Conservation (phyloP, 352 stramenopile species). For the Phytopythium vexans region DNA sequence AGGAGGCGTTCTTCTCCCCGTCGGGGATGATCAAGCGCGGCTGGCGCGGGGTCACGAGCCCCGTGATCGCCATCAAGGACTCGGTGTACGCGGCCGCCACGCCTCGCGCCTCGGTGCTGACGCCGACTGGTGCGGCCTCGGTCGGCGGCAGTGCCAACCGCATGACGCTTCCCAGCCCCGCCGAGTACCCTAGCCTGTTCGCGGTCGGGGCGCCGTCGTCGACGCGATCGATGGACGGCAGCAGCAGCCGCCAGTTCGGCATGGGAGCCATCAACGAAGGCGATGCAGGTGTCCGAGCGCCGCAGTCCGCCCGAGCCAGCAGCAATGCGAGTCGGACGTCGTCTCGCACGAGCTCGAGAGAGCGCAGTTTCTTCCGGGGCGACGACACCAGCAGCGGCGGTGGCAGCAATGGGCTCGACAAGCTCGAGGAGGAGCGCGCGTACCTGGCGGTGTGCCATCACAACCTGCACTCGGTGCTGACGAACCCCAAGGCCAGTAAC, state of each 20-base stretch:
- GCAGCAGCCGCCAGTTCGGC: background rate
- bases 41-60: slow-evolving; percentile 64
- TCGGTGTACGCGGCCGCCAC: slow-evolving; percentile 45
- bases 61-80: slow-evolving; percentile 62
- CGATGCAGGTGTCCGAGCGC: slow-evolving; percentile 15
- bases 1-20: slow-evolving; percentile 43
- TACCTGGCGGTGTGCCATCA: slow-evolving; percentile 70
- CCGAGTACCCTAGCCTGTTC: slow-evolving; percentile 76
- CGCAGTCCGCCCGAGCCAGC: slow-evolving; percentile 31
- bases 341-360: slow-evolving; percentile 16
- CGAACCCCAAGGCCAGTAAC: slow-evolving; percentile 69
- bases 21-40: slow-evolving; percentile 57
- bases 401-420: slow-evolving; percentile 10
- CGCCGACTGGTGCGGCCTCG: slow-evolving; percentile 11
- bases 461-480: slow-evolving; percentile 85
- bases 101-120: slow-evolving; percentile 26
- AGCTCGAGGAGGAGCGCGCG: slow-evolving; percentile 60
- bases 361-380: slow-evolving; percentile 4
- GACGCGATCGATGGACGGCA: slow-evolving; percentile 30
- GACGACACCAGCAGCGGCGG: background rate
- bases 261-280: slow-evolving; percentile 7
- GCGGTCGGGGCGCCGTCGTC: slow-evolving; percentile 47
- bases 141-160: slow-evolving; percentile 23
- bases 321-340: slow-evolving; percentile 18
- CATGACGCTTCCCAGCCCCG: slow-evolving; percentile 39